Evolutionary conservation across 2,329 filamentous ascomycete genomes (phyloP), one percentile per base, ranked within the genome.

Genomic region (Microcera coccophila): DNA sequence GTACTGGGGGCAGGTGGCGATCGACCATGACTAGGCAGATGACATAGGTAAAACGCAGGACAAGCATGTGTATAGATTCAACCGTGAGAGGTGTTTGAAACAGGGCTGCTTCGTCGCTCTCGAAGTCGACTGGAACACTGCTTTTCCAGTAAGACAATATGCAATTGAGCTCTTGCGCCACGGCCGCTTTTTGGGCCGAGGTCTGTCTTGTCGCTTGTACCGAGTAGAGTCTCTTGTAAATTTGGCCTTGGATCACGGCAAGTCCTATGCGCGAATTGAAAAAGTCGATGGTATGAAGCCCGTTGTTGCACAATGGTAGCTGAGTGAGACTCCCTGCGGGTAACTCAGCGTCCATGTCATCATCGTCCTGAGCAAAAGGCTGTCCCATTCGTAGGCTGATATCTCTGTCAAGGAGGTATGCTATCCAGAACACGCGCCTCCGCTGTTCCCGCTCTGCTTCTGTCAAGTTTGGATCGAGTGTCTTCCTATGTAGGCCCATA

Each of bases 261-360:
- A 59, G 45, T 11, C 49, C 51, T n/a, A 56, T 45, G 24, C 54
- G 53, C 12, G 36, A 44, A 18, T 49, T 51, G 38, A 58, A 57
- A n/a, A 57, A 37, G n/a, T 52, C 39, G 12, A 49, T 40, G 4
- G 12, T 44, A 20, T 31, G 39, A 12, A 41, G 31, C 20, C 40
- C 40, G 22, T 22, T 8, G 18, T 21, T 16, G 33, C 16, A 18
- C 9, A 9, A 11, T 22, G 15, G 7, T 21, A 34, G 16, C 9
- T 19, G 18, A n/a, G 5, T 22, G 4, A 46, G 17, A 15, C 8
- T 45, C 9, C 16, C 39, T 8, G 47, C n/a, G 18, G 55, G 56
- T 22, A 59, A 24, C 21, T 49, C 49, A 9, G 52, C 55, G 39
- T 60, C 53, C 48, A 59, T 59, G 24, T 60, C 56, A n/a, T 59